Base-by-base conservation (phyloP, 2,329 filamentous ascomycete genomes). In the Pleurostoma richardsiae region DNA sequence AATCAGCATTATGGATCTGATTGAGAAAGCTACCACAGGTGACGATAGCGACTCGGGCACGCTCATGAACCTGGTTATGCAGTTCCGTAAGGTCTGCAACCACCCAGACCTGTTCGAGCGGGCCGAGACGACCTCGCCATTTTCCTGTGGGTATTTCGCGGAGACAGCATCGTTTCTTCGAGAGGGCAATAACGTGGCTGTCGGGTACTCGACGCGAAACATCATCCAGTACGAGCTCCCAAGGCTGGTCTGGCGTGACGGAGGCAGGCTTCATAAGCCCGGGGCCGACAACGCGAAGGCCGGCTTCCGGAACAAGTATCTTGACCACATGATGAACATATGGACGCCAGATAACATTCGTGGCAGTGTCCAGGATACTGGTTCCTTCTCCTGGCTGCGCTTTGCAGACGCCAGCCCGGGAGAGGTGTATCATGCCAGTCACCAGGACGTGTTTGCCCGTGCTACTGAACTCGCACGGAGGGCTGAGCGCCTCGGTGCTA, bases 41-140 rank as follows among this genome's bases (percentile, higher is more conserved):
- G 91, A 96, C 58, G 94, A 97, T 43, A 85, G 92, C 58, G 94
- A 97, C 62, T 95, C 89, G 33, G 91, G 92, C 39, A 97, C 92
- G 2, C 71, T 99, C 59, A 97, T 99, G 94, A 99, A 99, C 67
- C 76, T 99, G 54, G 94, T 99, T 53, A 99, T 99, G 94, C 94
- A 99, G 69, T 99, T 99, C 80, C 83, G 94, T 58, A 99, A 99
- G 71, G 94, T 99, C 48, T 99, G 94, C 73, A 99, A 99, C 62
- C 94, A 99, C 63, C 94, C 94, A 0, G 94, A 99, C 68, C 70
- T 99, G 31, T 99, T 99, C 57, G 91, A 99, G 67, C 86, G 94
- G 41, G 91, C 92, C 7, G 92, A 97, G 51, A 95, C 90, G 6
- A 85, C 81, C 28, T 96, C 91, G 6, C 90, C 94, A 0, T 85